These are phyloP conservation scores for Phallus indusiatus DNA, from an alignment of 768 basidiomycete species.

Conservation along the genomic window DNA sequence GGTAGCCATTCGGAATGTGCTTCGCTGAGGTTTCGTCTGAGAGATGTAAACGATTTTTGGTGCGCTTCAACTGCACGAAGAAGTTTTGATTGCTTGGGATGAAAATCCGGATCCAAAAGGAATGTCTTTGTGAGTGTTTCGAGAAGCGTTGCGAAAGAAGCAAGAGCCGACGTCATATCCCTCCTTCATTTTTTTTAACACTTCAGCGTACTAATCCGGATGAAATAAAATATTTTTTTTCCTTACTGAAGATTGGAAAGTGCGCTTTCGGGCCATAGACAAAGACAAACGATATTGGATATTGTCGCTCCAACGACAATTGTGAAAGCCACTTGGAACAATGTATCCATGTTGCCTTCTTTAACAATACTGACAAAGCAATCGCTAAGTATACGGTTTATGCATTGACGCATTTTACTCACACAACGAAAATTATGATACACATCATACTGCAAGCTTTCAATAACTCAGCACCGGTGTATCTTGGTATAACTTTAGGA, in stretches of 20 bases:
- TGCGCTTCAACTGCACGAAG: slow-evolving; percentile 77
- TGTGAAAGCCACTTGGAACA: slow-evolving; percentile 68
- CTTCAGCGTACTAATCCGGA: not conserved
- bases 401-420: slow-evolving; percentile 14
- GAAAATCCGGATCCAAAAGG: slow-evolving; percentile 58
- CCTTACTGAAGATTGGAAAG: slow-evolving; percentile 61
- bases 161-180: slow-evolving; percentile 77
- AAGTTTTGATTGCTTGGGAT: slow-evolving; percentile 51
- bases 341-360: slow-evolving; percentile 72
- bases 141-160: slow-evolving; percentile 83
- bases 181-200: slow-evolving; percentile 16
- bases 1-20: slow-evolving; percentile 76
- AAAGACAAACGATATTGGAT: slow-evolving; percentile 78
- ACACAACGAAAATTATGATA: slow-evolving; percentile 82
- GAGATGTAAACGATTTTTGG: slow-evolving; percentile 79
- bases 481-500: not conserved
- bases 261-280: slow-evolving; percentile 80
- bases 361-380: slow-evolving; percentile 57
- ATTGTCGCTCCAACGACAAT: slow-evolving; percentile 66
- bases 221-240: not conserved
- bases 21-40: slow-evolving; percentile 80
- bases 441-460: slow-evolving; percentile 77
- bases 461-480: not conserved
- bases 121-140: slow-evolving; percentile 77
- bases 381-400: too few species aligned